These are phyloP conservation scores for Vinca major DNA, from an alignment of 305 asterid species.

Conservation along the genomic window DNA sequence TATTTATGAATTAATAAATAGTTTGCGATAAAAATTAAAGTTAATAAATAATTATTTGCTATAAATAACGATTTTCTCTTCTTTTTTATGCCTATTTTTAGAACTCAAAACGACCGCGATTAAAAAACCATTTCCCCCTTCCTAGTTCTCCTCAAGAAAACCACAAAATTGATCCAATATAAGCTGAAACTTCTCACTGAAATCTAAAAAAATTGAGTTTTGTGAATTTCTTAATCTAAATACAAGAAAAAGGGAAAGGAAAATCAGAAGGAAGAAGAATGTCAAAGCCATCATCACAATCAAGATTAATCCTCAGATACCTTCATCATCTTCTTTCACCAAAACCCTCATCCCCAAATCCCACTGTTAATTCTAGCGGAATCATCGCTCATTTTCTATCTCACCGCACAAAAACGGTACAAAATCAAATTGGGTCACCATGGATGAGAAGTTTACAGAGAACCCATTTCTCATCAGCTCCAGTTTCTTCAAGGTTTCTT, in stretches of 20 bases:
- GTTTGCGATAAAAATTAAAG: too few species aligned
- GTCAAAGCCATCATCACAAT: conserved; percentile 50
- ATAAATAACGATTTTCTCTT: too few species aligned
- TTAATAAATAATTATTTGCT: too few species aligned
- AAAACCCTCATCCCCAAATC: conserved; percentile 30
- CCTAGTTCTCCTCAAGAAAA: neutral
- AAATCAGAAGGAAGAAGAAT: conserved; percentile 18
- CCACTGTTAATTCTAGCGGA: conserved; percentile 19
- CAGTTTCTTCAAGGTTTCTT: conserved; percentile 22
- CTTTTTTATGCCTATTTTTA: too few species aligned
- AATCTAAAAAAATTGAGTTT: conserved; percentile 13
- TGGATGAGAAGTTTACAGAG: conserved; percentile 37
- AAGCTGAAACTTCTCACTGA: neutral
- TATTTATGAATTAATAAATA: too few species aligned
- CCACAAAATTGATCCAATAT: neutral
- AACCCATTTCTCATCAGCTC: conserved; percentile 35
- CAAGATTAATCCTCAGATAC: conserved; percentile 36
- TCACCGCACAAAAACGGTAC: conserved; percentile 28
- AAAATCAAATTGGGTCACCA: conserved; percentile 27
- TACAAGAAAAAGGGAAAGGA: neutral
- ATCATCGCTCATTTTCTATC: conserved; percentile 37
- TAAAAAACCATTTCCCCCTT: neutral
- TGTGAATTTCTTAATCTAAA: conserved; percentile 22
- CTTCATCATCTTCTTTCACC: conserved; percentile 40
- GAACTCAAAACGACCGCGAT: neutral